These are phyloP conservation scores for Stevia rebaudiana DNA, from an alignment of 140 eudicot species.

Conservation along the genomic window DNA sequence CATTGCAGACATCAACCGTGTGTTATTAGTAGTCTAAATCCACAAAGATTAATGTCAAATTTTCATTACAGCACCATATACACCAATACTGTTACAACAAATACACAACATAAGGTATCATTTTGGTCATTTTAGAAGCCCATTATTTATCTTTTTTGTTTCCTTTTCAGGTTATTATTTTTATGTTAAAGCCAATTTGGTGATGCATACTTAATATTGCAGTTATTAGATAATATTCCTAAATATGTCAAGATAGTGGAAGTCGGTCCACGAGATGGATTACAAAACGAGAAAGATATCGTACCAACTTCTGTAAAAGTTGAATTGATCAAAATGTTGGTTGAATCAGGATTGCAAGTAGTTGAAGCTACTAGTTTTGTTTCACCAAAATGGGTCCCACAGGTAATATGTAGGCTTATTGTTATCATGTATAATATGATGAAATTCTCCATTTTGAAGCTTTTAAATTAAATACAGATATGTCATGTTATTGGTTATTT, in stretches of 20 bases:
- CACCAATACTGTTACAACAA: conserved; percentile 6
- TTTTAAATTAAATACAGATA: neutral
- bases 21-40: conserved; percentile 10
- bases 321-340: conserved; percentile 70
- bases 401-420: conserved; percentile 37
- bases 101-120: conserved; percentile 46
- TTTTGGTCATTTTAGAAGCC: neutral
- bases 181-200: neutral
- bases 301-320: conserved; percentile 74
- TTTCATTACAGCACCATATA: conserved; percentile 28
- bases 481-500: neutral
- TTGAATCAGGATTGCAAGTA: conserved; percentile 65
- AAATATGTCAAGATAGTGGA: conserved; percentile 75
- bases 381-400: conserved; percentile 99
- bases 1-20: conserved; percentile 22
- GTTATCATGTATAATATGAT: conserved; percentile 3
- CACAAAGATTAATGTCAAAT: conserved; percentile 18
- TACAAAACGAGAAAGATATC: conserved; percentile 76
- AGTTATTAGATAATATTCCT: conserved; percentile 55
- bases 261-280: conserved; percentile 93
- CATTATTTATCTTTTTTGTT: neutral
- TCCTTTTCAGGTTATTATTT: neutral
- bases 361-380: conserved; percentile 94
- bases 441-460: neutral
- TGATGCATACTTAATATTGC: conserved; percentile 11